phyloP scores from a whole-genome alignment of 306 rosid genomes.

The Benincasa hispida region DNA sequence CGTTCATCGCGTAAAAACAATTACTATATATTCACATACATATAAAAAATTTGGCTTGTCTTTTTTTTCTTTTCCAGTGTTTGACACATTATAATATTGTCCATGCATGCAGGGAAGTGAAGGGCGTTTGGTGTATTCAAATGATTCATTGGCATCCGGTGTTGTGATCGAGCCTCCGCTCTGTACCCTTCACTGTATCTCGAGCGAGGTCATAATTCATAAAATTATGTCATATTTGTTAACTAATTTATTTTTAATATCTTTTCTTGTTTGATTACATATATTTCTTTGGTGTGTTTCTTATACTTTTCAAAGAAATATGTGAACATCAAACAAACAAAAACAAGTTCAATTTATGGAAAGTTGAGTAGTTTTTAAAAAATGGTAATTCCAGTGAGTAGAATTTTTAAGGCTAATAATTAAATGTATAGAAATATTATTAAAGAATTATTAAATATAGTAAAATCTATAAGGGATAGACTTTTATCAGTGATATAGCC shows the following conservation, averaged over 20 bases:
- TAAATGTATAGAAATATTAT: no score
- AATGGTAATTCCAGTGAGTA: no score
- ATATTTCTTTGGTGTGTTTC: no score
- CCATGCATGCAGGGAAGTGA: neutral
- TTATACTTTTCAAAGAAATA: no score
- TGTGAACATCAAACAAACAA: no score
- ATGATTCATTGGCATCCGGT: neutral
- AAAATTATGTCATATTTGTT: neutral
- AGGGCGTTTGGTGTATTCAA: neutral
- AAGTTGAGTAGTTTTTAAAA: no score
- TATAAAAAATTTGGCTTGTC: neutral
- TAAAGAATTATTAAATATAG: no score
- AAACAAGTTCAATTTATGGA: no score
- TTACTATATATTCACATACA: neutral
- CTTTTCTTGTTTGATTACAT: neutral
- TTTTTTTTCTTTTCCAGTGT: neutral
- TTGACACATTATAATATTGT: neutral
- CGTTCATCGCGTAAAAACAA: neutral
- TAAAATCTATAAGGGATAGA: no score
- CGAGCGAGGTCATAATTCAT: neutral
- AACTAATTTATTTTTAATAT: neutral
- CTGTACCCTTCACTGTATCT: neutral
- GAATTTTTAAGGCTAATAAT: no score
- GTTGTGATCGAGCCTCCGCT: conserved; percentile 4
- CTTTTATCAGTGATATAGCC: no score